Conservation (phyloP, 2,329 filamentous ascomycete genomes). For the Arachnomyces sp. region DNA sequence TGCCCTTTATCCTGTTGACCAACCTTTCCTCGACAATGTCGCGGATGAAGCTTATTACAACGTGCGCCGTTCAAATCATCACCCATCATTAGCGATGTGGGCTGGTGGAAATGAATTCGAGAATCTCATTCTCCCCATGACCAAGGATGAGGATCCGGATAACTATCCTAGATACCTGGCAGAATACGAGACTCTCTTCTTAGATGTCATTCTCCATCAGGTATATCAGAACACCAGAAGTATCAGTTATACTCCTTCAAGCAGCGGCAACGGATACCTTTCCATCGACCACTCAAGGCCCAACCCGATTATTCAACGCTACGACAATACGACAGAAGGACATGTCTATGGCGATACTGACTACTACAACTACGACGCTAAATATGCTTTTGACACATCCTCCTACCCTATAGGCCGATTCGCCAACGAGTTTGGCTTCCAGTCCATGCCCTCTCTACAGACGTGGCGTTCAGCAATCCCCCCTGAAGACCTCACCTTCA, state of each 20-base stretch:
- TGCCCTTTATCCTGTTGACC: too few relatives aligned
- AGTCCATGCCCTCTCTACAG: conserved; percentile 55
- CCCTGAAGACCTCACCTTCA: conserved; percentile 48
- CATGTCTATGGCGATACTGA: conserved; percentile 55
- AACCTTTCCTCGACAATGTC: too few relatives aligned
- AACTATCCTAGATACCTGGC: too few relatives aligned
- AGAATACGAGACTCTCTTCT: too few relatives aligned
- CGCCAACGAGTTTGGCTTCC: conserved; percentile 57
- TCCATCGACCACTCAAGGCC: conserved; percentile 46
- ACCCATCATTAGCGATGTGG: too few relatives aligned
- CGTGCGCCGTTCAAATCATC: too few relatives aligned
- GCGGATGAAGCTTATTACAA: too few relatives aligned
- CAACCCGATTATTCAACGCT: conserved; percentile 50
- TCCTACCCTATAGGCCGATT: conserved; percentile 54
- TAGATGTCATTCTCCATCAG: too few relatives aligned
- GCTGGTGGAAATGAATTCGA: too few relatives aligned
- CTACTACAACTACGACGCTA: conserved; percentile 52
- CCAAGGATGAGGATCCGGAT: too few relatives aligned
- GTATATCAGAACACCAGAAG: conserved; percentile 53
- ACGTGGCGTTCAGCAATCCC: conserved; percentile 50
- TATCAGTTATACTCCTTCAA: conserved; percentile 57
- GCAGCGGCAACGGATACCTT: conserved; percentile 52
- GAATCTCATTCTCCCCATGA: too few relatives aligned
- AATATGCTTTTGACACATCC: conserved; percentile 46
- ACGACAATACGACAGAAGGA: conserved; percentile 46